These are phyloP conservation scores for Xylariales sp. DNA, from an alignment of 2,329 filamentous ascomycete genomes.

Conservation along the genomic window DNA sequence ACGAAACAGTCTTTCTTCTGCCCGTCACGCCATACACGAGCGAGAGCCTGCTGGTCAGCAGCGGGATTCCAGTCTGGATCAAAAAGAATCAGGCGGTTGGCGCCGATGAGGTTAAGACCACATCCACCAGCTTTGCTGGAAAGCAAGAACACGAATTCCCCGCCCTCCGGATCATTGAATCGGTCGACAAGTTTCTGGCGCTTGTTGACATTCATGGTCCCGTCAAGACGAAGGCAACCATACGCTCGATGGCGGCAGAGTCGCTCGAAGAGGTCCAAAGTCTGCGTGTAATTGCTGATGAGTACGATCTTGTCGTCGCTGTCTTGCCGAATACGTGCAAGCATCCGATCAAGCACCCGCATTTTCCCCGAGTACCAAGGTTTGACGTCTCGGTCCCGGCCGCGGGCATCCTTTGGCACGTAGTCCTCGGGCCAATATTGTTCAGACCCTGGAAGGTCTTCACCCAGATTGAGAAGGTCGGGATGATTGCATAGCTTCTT, in stretches of 20 bases:
- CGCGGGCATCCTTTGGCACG: conserved; percentile 79
- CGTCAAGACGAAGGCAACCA: conserved; percentile 83
- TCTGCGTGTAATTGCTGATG: conserved; percentile 97
- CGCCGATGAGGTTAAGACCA: conserved; percentile 77
- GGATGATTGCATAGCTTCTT: conserved; percentile 99
- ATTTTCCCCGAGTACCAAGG: conserved; percentile 98
- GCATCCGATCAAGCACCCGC: conserved; percentile 96
- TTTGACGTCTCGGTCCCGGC: conserved; percentile 86
- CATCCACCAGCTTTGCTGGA: conserved; percentile 96
- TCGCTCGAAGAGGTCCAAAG: conserved; percentile 87
- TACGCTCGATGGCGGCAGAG: conserved; percentile 83
- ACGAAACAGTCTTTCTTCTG: conserved; percentile 99
- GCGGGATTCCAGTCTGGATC: conserved; percentile 98
- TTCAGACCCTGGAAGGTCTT: conserved; percentile 85
- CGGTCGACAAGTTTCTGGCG: conserved; percentile 95
- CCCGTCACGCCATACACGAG: conserved; percentile 96
- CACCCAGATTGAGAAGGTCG: conserved; percentile 77
- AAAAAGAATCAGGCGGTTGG: conserved; percentile 81
- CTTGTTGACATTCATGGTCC: conserved; percentile 97
- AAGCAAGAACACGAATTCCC: conserved; percentile 91
- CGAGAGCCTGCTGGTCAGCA: conserved; percentile 92
- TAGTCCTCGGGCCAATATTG: conserved; percentile 79
- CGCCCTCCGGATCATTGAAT: conserved; percentile 89
- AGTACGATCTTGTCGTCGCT: conserved; percentile 99
- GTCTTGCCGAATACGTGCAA: conserved; percentile 88